Evolutionary conservation across 352 stramenopile species (phyloP).

Genomic region (Phytopythium litorale): DNA sequence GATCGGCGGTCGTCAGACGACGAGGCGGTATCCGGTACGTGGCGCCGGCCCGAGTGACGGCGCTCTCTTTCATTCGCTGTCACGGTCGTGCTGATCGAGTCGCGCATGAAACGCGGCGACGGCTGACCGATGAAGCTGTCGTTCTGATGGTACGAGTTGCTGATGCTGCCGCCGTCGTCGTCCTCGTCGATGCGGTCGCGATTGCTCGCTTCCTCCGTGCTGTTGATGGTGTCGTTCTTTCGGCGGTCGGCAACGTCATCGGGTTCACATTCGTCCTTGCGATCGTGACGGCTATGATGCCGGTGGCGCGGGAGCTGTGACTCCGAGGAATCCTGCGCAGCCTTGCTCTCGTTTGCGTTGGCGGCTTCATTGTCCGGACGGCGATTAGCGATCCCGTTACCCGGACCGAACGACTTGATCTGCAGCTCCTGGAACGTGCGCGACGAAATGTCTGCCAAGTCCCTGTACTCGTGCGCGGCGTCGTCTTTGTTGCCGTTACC

Average conservation of each 20-base stretch:
- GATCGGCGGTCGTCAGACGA: neutral
- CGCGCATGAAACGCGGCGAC: conserved; percentile 12
- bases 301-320: neutral
- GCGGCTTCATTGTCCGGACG: neutral
- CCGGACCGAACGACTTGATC: conserved; percentile 24
- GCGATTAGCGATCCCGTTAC: conserved; percentile 12
- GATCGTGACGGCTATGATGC: neutral
- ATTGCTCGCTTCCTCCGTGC: neutral
- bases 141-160: conserved; percentile 14
- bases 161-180: conserved; percentile 16
- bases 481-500: neutral
- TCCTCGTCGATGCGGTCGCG: conserved; percentile 4
- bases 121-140: conserved; percentile 14
- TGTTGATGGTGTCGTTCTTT: conserved; percentile 1
- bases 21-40: neutral
- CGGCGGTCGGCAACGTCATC: neutral
- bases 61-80: neutral
- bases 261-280: neutral
- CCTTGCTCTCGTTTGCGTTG: neutral
- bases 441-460: conserved; percentile 60
- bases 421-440: conserved; percentile 65
- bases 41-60: neutral
- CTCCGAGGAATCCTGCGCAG: neutral
- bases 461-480: conserved; percentile 33
- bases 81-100: conserved; percentile 19